Evolutionary conservation across 148 eudicot species (phyloP).

Genomic region (Silene conica): DNA sequence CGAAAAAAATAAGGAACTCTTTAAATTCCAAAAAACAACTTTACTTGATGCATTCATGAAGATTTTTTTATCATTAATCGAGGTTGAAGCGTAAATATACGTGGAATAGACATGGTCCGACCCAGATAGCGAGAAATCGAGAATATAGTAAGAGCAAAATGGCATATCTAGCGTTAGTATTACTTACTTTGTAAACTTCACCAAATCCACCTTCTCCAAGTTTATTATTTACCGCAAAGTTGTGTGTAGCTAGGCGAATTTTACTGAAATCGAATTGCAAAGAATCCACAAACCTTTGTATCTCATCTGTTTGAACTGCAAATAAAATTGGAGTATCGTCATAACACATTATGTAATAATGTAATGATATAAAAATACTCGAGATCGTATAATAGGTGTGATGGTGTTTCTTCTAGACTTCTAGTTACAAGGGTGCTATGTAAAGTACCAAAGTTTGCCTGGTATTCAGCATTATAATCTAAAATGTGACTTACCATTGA

Average conservation of each 20-base stretch:
- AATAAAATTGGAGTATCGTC: not conserved
- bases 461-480: not conserved
- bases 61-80: too few relatives aligned
- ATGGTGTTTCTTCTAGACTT: too few relatives aligned
- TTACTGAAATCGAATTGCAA: slow-evolving; percentile 10
- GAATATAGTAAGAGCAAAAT: too few relatives aligned
- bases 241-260: slow-evolving; percentile 12
- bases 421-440: too few relatives aligned
- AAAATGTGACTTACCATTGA: not conserved
- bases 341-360: not conserved
- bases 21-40: too few relatives aligned
- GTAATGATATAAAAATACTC: too few relatives aligned
- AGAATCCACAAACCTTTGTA: not conserved
- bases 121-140: too few relatives aligned
- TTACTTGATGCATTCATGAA: too few relatives aligned
- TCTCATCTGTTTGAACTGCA: slow-evolving; percentile 14
- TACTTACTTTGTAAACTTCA: slow-evolving; percentile 14
- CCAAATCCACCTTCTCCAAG: slow-evolving; percentile 17
- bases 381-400: too few relatives aligned
- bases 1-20: too few relatives aligned
- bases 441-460: not conserved
- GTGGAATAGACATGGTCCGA: too few relatives aligned
- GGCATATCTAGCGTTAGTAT: not conserved
- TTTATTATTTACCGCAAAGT: slow-evolving; percentile 8
- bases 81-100: too few relatives aligned